Evolutionary conservation across 345 rosid genomes (phyloP), one percentile per base, ranked within the genome.

Genomic region (Eucalyptus virginea): DNA sequence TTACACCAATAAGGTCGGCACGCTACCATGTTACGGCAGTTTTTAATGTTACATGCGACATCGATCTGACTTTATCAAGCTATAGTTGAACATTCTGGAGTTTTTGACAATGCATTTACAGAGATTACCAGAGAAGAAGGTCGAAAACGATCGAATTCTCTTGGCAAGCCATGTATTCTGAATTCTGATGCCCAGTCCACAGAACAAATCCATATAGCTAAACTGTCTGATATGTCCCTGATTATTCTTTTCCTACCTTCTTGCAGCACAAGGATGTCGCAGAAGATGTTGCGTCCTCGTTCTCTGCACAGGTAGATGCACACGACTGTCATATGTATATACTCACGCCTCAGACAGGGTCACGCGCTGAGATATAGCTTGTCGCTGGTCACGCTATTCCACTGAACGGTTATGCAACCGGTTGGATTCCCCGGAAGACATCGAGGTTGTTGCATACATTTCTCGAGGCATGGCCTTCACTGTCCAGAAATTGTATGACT

Each of bases 241-340:
- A 86, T 52, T 6, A 86, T 52, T 86, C 5, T 32, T 87, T 30
- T 77, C 85, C 30, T 77, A 11, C 40, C 13, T 87, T 47, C 37
- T 88, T 93, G 93, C 94, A 95, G 95, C 98, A 94, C 93, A 92
- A 94, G 91, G 94, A 92, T 86, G 87, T 96, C 7, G 52, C 65
- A n/a, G 94, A 56, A 44, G 91, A 92, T 62, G 97, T 91, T 0
- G 94, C 93, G 89, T 93, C 92, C 13, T 95, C 98, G 3, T 97
- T 94, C 85, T 90, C 93, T 87, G 94, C 97, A 58, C 90, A 86
- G 88, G 97, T 97, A 40, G 96, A 94, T 86, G 89, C 95, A 19
- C 99, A 96, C 50, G 96, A 95, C 89, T 95, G 98, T 90, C 93
- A 91, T 49, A 91, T 96, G 94, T 96, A 95, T 86, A 92, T 95